A percentile compares a stretch with the other conserved stretches of the same genome.
These are phyloP conservation scores for Jackrogersella multiformis DNA, from an alignment of 495 filamentous ascomycete genomes.

Conservation along the genomic window DNA sequence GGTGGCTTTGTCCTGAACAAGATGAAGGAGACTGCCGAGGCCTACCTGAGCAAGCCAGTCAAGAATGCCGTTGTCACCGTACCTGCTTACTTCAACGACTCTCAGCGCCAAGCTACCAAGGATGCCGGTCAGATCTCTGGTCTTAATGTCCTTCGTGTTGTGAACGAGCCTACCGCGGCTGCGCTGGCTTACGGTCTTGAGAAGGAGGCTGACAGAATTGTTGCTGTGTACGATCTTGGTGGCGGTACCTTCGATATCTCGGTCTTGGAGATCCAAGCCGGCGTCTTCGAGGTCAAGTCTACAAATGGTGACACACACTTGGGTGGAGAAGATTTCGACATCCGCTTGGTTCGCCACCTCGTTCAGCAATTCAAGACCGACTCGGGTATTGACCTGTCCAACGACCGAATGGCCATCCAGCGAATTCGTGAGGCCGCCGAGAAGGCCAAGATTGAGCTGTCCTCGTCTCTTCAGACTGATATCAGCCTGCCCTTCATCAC, in stretches of 20 bases:
- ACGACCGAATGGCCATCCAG: constrained; percentile 98
- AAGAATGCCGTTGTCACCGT: constrained; percentile 98
- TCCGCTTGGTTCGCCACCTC: constrained; percentile 91
- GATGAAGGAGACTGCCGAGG: constrained; percentile 98
- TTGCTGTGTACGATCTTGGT: constrained; percentile 97
- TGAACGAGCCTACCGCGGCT: constrained; percentile 96
- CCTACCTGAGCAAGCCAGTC: constrained; percentile 85
- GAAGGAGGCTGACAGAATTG: constrained; percentile 88
- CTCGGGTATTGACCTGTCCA: constrained; percentile 86
- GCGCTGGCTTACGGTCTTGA: constrained; percentile 95
- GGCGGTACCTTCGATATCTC: constrained; percentile 99
- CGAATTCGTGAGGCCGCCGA: constrained; percentile 98
- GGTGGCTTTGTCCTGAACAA: constrained; percentile 97
- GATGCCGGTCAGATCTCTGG: constrained; percentile 96
- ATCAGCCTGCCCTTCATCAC: constrained; percentile 99
- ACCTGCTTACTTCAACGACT: constrained; percentile 98
- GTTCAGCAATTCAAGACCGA: constrained; percentile 97
- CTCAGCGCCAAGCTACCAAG: constrained; percentile 97
- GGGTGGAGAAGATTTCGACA: constrained; percentile 99
- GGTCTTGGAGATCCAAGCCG: constrained; percentile 95
- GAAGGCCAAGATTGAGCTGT: constrained; percentile 99
- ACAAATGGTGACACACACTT: constrained; percentile 99
- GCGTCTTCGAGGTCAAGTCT: constrained; percentile 98
- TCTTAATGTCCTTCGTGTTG: constrained; percentile 94
- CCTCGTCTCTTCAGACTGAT: constrained; percentile 94